These are phyloP conservation scores for Gryganskiella cystojenkinii DNA, from an alignment of 192 early-diverging fungal species.

Conservation along the genomic window DNA sequence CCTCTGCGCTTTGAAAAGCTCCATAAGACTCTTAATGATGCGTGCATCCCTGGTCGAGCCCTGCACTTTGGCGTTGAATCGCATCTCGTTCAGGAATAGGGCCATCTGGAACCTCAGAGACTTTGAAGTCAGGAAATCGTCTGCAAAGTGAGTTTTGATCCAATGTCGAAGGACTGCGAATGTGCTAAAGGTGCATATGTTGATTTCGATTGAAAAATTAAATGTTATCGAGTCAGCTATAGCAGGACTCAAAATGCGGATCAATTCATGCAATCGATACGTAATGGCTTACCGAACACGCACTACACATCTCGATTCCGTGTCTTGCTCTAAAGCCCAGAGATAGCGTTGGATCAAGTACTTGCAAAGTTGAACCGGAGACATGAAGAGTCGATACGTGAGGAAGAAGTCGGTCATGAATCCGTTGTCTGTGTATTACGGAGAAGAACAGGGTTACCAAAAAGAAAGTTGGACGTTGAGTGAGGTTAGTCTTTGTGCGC, in stretches of 20 bases:
- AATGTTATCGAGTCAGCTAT: too few species aligned
- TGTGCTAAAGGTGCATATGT: slow-evolving; percentile 52
- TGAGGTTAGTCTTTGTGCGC: not conserved
- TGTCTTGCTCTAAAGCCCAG: slow-evolving; percentile 61
- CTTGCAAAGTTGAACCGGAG: slow-evolving; percentile 64
- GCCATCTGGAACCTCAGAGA: slow-evolving; percentile 61
- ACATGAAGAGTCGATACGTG: slow-evolving; percentile 63
- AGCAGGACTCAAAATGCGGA: too few species aligned
- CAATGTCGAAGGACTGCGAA: slow-evolving; percentile 67
- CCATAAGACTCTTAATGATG: slow-evolving; percentile 57
- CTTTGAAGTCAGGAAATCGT: slow-evolving; percentile 60
- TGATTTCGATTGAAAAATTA: too few species aligned
- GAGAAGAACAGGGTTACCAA: not conserved
- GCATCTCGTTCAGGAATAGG: slow-evolving; percentile 56
- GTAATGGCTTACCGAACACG: slow-evolving; percentile 55
- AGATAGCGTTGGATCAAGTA: slow-evolving; percentile 62
- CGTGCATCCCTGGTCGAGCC: slow-evolving; percentile 55
- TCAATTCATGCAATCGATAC: not conserved
- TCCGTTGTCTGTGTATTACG: slow-evolving; percentile 53
- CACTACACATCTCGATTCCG: slow-evolving; percentile 53
- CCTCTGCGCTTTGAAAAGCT: slow-evolving; percentile 58
- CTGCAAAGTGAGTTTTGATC: slow-evolving; percentile 61
- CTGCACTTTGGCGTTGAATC: slow-evolving; percentile 43
- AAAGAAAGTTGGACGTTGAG: too few species aligned
- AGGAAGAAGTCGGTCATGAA: slow-evolving; percentile 66